These are phyloP conservation scores for Fusarium decemcellulare DNA, from an alignment of 2,329 filamentous ascomycete genomes.

Conservation along the genomic window DNA sequence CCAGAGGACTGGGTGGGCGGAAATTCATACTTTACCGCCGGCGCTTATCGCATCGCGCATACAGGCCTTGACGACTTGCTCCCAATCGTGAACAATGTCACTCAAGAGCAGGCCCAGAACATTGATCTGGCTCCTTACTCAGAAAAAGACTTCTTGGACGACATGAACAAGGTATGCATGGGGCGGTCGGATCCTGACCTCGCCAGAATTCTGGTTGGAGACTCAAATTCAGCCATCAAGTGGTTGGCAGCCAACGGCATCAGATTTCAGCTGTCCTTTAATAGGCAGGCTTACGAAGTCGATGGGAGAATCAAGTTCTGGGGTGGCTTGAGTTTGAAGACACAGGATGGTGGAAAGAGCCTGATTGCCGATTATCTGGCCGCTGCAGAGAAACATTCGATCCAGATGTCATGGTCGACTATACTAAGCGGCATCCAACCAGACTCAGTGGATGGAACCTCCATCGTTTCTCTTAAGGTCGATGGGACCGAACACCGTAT, in stretches of 20 bases:
- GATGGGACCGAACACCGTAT: constrained; percentile 48
- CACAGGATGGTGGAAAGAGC: constrained; percentile 63
- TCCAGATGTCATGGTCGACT: constrained; percentile 60
- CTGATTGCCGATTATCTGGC: constrained; percentile 64
- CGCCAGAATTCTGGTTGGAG: constrained; percentile 62
- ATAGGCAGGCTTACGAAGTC: constrained; percentile 76
- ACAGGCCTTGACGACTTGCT: constrained; percentile 69
- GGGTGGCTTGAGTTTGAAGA: background rate
- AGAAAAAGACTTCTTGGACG: constrained; percentile 64
- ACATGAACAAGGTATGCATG: constrained; percentile 70
- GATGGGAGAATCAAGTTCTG: constrained; percentile 57
- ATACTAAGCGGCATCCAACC: constrained; percentile 57
- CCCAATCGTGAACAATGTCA: constrained; percentile 73
- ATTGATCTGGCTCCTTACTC: constrained; percentile 74
- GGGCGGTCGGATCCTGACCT: constrained; percentile 67
- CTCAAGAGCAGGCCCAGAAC: constrained; percentile 57
- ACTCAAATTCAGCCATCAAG: constrained; percentile 65
- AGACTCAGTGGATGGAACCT: constrained; percentile 28
- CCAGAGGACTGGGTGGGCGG: constrained; percentile 72
- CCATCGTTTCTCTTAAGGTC: constrained; percentile 48
- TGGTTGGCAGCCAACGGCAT: constrained; percentile 70
- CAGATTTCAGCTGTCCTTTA: constrained; percentile 73
- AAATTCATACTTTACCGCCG: constrained; percentile 76
- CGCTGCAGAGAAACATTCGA: constrained; percentile 53
- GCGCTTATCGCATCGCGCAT: constrained; percentile 72